phyloP scores from a whole-genome alignment of 2,329 filamentous ascomycete genomes.

The Aspergillus fumigatus region DNA sequence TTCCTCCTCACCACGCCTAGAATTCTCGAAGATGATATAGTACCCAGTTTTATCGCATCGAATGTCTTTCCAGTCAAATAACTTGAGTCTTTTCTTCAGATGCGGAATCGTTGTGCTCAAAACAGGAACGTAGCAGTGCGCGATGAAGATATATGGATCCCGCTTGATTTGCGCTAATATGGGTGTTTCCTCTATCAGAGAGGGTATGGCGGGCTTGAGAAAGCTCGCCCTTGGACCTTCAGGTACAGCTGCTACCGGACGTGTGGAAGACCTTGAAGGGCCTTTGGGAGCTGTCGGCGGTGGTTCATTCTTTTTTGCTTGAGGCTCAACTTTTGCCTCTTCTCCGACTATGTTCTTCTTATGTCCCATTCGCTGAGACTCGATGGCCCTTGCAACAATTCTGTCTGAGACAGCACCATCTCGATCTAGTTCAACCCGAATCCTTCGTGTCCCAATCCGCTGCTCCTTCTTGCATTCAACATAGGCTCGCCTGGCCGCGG shows the following conservation, averaged over 20 bases:
- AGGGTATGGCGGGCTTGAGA: slow-evolving; percentile 36
- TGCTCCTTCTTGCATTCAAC: slow-evolving; percentile 72
- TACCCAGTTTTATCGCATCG: slow-evolving; percentile 82
- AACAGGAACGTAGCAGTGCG: slow-evolving; percentile 81
- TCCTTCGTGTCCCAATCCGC: slow-evolving; percentile 69
- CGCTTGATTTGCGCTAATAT: slow-evolving; percentile 67
- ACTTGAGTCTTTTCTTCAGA: slow-evolving; percentile 82
- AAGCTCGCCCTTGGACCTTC: slow-evolving; percentile 37
- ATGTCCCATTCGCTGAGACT: slow-evolving; percentile 57
- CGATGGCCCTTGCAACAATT: slow-evolving; percentile 70
- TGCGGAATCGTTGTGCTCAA: slow-evolving; percentile 81
- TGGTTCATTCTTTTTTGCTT: slow-evolving; percentile 54
- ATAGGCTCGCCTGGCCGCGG: slow-evolving; percentile 72
- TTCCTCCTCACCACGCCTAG: slow-evolving; percentile 69
- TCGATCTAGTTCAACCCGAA: slow-evolving; percentile 83
- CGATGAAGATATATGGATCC: slow-evolving; percentile 85
- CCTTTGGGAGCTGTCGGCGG: slow-evolving; percentile 85
- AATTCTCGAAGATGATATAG: slow-evolving; percentile 85
- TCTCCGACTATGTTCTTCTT: slow-evolving; percentile 23
- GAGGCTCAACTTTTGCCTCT: slow-evolving; percentile 33
- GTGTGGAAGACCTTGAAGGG: slow-evolving; percentile 55
- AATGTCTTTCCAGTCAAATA: slow-evolving; percentile 75
- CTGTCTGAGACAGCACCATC: slow-evolving; percentile 78
- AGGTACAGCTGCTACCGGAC: slow-evolving; percentile 29
- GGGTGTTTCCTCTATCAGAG: slow-evolving; percentile 60